These are phyloP conservation scores for Juncus inflexus DNA, from an alignment of 176 grass and related monocot species.

Conservation along the genomic window DNA sequence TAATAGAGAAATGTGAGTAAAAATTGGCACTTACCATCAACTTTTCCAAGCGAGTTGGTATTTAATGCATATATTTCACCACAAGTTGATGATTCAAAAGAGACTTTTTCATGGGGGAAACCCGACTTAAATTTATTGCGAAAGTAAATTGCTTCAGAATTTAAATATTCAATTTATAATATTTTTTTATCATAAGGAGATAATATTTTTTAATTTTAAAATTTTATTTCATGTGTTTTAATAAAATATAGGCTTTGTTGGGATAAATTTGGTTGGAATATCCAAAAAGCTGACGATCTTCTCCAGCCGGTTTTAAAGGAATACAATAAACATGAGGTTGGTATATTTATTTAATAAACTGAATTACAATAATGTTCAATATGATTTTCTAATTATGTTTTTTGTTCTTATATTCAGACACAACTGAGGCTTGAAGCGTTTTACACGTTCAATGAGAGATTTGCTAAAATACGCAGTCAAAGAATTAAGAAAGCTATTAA, in stretches of 20 bases:
- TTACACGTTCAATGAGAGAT: slow-evolving; percentile 97
- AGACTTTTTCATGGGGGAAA: slow-evolving; percentile 84
- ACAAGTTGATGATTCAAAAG: slow-evolving; percentile 81
- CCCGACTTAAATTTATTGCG: slow-evolving; percentile 80
- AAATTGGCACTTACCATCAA: slow-evolving; percentile 87
- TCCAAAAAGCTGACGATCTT: slow-evolving; percentile 89
- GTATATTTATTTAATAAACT: slow-evolving; percentile 19
- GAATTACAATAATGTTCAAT: slow-evolving; percentile 12
- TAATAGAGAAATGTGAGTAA: slow-evolving; percentile 92
- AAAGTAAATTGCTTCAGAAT: slow-evolving; percentile 53
- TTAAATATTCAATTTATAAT: not conserved
- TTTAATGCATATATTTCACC: slow-evolving; percentile 67
- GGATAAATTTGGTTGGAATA: slow-evolving; percentile 95
- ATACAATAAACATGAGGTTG: slow-evolving; percentile 86
- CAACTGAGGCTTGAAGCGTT: slow-evolving; percentile 86
- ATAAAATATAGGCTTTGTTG: slow-evolving; percentile 65
- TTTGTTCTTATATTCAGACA: slow-evolving; percentile 51
- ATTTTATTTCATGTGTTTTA: not conserved
- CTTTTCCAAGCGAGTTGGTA: slow-evolving; percentile 80
- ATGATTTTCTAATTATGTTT: slow-evolving; percentile 33
- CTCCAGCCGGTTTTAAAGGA: slow-evolving; percentile 91
- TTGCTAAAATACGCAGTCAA: slow-evolving; percentile 94
- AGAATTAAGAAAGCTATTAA: slow-evolving; percentile 96
- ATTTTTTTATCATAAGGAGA: slow-evolving; percentile 8
- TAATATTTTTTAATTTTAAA: slow-evolving; percentile 11